Evolutionary conservation across 2,329 filamentous ascomycete genomes (phyloP).

Genomic region (Fulvia fulva): DNA sequence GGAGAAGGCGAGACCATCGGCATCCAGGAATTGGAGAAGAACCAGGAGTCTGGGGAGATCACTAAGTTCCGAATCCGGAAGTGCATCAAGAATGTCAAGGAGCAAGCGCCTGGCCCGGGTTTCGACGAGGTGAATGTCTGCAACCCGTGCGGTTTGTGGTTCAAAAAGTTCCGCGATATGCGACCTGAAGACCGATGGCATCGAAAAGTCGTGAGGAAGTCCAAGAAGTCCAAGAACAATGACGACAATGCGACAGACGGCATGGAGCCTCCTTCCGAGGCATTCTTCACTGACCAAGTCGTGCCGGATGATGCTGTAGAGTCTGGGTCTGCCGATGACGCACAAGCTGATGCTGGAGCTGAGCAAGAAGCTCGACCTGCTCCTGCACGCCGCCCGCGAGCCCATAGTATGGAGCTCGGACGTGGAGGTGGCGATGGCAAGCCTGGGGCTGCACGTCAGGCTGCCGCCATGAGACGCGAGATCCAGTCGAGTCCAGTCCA

Average conservation of each 20-base stretch:
- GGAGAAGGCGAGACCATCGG: constrained; percentile 71
- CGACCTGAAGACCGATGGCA: constrained; percentile 82
- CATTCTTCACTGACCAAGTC: constrained; percentile 30
- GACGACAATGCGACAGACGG: constrained; percentile 26
- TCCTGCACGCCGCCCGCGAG: constrained; percentile 36
- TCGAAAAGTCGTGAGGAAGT: constrained; percentile 25
- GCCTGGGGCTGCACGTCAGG: constrained; percentile 22
- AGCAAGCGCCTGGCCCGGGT: constrained; percentile 27
- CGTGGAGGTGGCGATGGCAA: constrained; percentile 27
- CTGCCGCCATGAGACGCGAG: constrained; percentile 47
- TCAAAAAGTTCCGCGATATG: constrained; percentile 81
- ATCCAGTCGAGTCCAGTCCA: constrained; percentile 60
- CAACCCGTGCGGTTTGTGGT: constrained; percentile 95
- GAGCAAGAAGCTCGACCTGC: constrained; percentile 1
- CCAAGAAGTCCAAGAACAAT: constrained; percentile 26
- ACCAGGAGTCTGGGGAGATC: constrained; percentile 57
- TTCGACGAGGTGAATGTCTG: constrained; percentile 77
- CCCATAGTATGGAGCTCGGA: constrained; percentile 46
- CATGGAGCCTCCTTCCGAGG: constrained; percentile 30
- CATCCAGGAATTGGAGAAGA: constrained; percentile 63
- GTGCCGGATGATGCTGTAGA: constrained; percentile 23
- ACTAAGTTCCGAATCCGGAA: constrained; percentile 71
- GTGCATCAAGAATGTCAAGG: constrained; percentile 61
- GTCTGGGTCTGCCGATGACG: constrained; percentile 10
- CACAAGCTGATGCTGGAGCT: background rate